A percentile compares a stretch with the other conserved stretches of the same genome.
phyloP scores from a whole-genome alignment of 176 grass and related monocot species.

The sorghum (Sorghum bicolor) region Sorghum_bicolor_NCBIv3 NC_012872.2:62053501-62054000 shows the following conservation, averaged over 20 bases:
- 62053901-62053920: slow-evolving; percentile 57
- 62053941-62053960: slow-evolving; percentile 45
- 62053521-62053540: too few species aligned
- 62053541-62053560: not conserved
- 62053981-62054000: slow-evolving; percentile 97
- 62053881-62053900: slow-evolving; percentile 52
- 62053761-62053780: not conserved
- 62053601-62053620: slow-evolving; percentile 15
- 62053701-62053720: slow-evolving; percentile 41
- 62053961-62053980: slow-evolving; percentile 85
- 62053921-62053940: slow-evolving; percentile 63
- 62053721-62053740: slow-evolving; percentile 25
- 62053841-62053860: slow-evolving; percentile 34
- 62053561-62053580: not conserved
- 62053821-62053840: not conserved
- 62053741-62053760: slow-evolving; percentile 13
- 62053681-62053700: slow-evolving; percentile 36
- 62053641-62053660: slow-evolving; percentile 30
- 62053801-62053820: slow-evolving; percentile 24
- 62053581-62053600: slow-evolving; percentile 8
- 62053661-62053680: slow-evolving; percentile 26
- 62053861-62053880: slow-evolving; percentile 23
- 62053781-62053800: not conserved
- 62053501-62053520: too few species aligned
- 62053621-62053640: slow-evolving; percentile 10